Base-by-base conservation (phyloP, 2,329 filamentous ascomycete genomes). In the Pezizomycotina sp. region DNA sequence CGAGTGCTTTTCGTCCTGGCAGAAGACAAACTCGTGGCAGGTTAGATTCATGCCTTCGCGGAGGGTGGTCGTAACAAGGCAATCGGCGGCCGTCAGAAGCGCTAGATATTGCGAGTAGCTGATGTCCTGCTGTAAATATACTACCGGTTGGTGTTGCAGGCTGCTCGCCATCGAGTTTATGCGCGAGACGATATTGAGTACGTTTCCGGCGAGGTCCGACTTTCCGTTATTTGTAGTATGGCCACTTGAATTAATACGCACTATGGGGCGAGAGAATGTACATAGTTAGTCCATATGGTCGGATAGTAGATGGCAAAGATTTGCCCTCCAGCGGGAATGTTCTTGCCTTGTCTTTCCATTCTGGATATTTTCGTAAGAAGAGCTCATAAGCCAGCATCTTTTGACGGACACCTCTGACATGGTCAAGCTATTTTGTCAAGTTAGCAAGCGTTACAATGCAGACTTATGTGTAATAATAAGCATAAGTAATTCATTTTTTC, bases 21-120 rank as follows among this genome's bases (percentile, higher is more conserved):
- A 93, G 48, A 81, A 80, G 21, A 93, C 69, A 53, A 83, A 95
- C 55, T 95, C 86, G 55, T 95, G 89, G 4, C 79, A 84, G 0
- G 86, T 93, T 37, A 95, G 60, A 55, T 93, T 95, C 89, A 95
- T 95, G 45, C 86, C 86, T 56, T 95, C 86, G 34, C 89, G 81
- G 50, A 95, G 73, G 54, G 82, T 91, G 2, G 86, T 91, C 52
- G 95, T 89, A 71, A 93, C 89, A 31, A 95, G 63, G 2, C 77
- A 79, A 59, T 95, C 84, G 2, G 86, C 89, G 34, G 91, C 76
- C 3, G 81, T 82, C 29, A 93, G 66, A 5, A 95, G 64, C 2
- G 84, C 86, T n/a, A 95, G 68, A 52, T 93, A 95, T 54, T 93
- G 84, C 0, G 79, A 66, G 53, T 92, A 92, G 39, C 80, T 76